A percentile compares a stretch with the other conserved stretches of the same genome.
Evolutionary conservation across 164 flowering plant genomes (phyloP).

Genomic region (Macadamia integrifolia): DNA sequence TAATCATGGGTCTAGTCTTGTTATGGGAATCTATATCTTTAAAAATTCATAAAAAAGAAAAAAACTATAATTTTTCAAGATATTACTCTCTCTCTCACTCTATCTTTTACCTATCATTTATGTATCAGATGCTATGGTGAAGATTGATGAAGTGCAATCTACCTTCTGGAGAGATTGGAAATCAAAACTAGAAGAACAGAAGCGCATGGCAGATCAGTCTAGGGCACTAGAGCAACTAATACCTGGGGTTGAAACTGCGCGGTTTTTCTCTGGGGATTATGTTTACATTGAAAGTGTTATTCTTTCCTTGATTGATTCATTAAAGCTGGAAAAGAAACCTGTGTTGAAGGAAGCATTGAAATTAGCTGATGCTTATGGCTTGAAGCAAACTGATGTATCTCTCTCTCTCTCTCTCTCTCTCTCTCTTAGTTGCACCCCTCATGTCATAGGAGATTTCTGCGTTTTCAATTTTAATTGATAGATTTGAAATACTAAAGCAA

Average conservation of each 20-base stretch:
- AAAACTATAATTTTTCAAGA: not conserved
- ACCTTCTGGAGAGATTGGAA: conserved; percentile 98
- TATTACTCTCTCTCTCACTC: not conserved
- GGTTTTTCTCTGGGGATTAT: conserved; percentile 73
- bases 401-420: conserved; percentile 4
- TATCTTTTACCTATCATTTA: conserved; percentile 4
- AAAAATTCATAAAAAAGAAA: not conserved
- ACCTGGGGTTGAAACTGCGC: conserved; percentile 81
- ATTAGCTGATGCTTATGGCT: conserved; percentile 60
- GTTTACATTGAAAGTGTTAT: conserved; percentile 57
- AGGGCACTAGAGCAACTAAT: conserved; percentile 68
- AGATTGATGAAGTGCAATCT: conserved; percentile 52
- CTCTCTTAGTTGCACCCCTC: too few relatives aligned
- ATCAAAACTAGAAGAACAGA: conserved; percentile 75
- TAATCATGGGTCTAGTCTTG: not conserved
- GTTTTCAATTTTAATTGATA: too few relatives aligned
- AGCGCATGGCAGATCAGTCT: conserved; percentile 66
- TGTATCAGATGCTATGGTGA: conserved; percentile 47
- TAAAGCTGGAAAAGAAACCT: conserved; percentile 63
- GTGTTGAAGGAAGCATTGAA: conserved; percentile 57
- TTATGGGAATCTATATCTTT: not conserved
- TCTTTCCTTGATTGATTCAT: conserved; percentile 56
- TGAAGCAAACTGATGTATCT: conserved; percentile 58
- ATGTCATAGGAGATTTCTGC: too few relatives aligned
- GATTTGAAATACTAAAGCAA: too few relatives aligned